phyloP scores from a whole-genome alignment of 768 basidiomycete genomes.

The Dendrothele bispora region DNA sequence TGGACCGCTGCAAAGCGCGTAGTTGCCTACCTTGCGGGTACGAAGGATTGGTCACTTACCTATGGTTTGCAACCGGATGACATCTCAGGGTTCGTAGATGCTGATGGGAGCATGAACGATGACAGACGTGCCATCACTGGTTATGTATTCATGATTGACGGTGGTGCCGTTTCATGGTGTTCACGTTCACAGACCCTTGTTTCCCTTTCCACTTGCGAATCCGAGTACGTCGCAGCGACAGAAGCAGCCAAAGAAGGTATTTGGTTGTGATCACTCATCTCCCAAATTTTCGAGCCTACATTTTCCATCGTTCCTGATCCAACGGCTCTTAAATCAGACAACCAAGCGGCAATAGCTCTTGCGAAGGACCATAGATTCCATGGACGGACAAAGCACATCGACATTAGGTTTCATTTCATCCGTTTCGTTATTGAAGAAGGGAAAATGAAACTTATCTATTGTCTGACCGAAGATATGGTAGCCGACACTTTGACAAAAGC shows the following conservation, averaged over 20 bases:
- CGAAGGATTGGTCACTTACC: conserved; percentile 6
- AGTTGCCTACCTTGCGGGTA: conserved; percentile 28
- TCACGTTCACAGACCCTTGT: conserved; percentile 31
- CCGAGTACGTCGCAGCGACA: conserved; percentile 24
- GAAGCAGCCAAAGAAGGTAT: conserved; percentile 24
- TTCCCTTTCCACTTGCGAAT: conserved; percentile 21
- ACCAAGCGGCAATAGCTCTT: conserved; percentile 22
- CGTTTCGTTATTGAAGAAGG: conserved; percentile 18
- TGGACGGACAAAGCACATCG: conserved; percentile 36
- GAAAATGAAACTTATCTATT: conserved; percentile 20
- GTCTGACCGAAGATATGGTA: conserved; percentile 20
- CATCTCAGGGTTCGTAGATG: neutral
- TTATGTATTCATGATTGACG: conserved; percentile 27
- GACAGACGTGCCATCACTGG: conserved; percentile 32
- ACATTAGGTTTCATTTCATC: conserved; percentile 29
- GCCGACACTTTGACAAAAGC: conserved; percentile 35
- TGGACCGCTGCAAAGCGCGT: conserved; percentile 31
- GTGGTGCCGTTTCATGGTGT: conserved; percentile 32
- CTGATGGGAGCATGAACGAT: conserved; percentile 12
- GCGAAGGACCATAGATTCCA: conserved; percentile 28
- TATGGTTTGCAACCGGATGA: conserved; percentile 3
- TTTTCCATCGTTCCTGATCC: conserved; percentile 7
- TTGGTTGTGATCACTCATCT: conserved; percentile 31
- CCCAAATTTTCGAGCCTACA: conserved; percentile 15
- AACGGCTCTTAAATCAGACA: conserved; percentile 19